Conservation (phyloP, 352 stramenopile genomes). For the Phytopythium helicoides region DNA sequence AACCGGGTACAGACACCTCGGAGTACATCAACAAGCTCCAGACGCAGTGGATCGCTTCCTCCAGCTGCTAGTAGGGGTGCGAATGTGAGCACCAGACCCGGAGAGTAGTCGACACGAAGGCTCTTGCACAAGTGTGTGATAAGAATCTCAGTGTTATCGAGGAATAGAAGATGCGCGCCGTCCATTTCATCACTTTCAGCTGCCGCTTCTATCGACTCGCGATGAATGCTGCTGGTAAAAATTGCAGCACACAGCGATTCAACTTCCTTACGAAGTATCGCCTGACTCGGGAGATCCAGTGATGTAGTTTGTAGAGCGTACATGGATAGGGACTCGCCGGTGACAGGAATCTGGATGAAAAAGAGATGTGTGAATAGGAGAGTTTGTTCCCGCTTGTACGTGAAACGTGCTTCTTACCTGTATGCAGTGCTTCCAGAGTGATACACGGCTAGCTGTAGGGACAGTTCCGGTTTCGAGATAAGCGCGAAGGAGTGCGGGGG, state of each 20-base stretch:
- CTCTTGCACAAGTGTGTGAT: conserved; percentile 67
- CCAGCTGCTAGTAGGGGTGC: conserved; percentile 49
- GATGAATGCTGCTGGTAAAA: conserved; percentile 57
- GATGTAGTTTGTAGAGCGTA: conserved; percentile 68
- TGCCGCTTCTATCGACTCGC: conserved; percentile 29
- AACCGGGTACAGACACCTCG: conserved; percentile 40
- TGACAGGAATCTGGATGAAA: conserved; percentile 10
- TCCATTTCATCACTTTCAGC: conserved; percentile 40
- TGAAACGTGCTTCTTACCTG: conserved; percentile 14
- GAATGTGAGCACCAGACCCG: conserved; percentile 52
- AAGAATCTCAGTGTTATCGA: conserved; percentile 73
- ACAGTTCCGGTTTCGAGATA: conserved; percentile 42
- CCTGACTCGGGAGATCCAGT: conserved; percentile 49
- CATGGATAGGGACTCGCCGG: conserved; percentile 57
- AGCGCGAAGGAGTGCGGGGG: conserved; percentile 16
- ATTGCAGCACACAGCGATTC: conserved; percentile 59
- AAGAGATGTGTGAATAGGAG: conserved; percentile 1
- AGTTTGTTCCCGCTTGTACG: neutral
- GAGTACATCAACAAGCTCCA: conserved; percentile 57
- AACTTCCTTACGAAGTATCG: conserved; percentile 61
- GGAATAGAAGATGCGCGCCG: conserved; percentile 61
- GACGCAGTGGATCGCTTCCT: conserved; percentile 64
- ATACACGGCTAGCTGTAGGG: conserved; percentile 34
- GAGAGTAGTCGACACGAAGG: conserved; percentile 49
- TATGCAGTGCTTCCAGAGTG: conserved; percentile 56